Evolutionary conservation across 2,329 filamentous ascomycete species (phyloP).

Genomic region (Stylonectria norvegica): DNA sequence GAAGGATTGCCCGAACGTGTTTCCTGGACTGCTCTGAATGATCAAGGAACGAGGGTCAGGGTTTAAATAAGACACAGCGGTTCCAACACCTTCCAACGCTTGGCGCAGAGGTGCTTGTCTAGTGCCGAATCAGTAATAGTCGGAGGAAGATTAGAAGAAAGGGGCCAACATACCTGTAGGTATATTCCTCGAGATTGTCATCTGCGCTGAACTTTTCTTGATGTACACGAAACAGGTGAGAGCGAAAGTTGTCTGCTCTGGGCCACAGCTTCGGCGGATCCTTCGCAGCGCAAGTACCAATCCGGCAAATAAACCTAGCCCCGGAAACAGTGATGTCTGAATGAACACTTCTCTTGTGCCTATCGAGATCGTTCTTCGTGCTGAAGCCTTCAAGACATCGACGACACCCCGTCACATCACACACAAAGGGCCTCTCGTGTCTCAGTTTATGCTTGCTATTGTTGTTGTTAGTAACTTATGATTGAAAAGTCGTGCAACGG

Average conservation of each 20-base stretch:
- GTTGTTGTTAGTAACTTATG: constrained; percentile 16
- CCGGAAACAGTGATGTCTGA: constrained; percentile 37
- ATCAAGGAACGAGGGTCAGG: constrained; percentile 10
- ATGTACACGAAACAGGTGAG: constrained; percentile 72
- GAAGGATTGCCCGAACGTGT: constrained; percentile 8
- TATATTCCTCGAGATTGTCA: constrained; percentile 37
- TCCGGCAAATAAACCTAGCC: constrained; percentile 24
- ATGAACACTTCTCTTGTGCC: constrained; percentile 74
- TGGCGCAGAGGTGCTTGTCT: constrained; percentile 15
- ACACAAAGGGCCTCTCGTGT: constrained; percentile 66
- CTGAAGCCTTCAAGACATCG: constrained; percentile 64
- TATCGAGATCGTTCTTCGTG: constrained; percentile 75
- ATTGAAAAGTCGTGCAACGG: background rate
- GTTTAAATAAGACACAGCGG: constrained; percentile 21
- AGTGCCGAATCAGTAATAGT: constrained; percentile 4
- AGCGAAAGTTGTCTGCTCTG: constrained; percentile 80
- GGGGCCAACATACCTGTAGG: constrained; percentile 19
- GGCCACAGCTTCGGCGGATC: constrained; percentile 65
- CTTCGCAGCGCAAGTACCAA: constrained; percentile 24
- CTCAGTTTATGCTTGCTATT: constrained; percentile 70
- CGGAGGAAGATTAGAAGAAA: background rate
- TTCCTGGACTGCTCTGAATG: constrained; percentile 15
- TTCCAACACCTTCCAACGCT: constrained; percentile 27
- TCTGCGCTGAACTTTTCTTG: constrained; percentile 32
- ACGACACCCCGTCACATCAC: constrained; percentile 54